Base-by-base conservation (phyloP, 305 asterid species). In the Plantago rigida region DNA sequence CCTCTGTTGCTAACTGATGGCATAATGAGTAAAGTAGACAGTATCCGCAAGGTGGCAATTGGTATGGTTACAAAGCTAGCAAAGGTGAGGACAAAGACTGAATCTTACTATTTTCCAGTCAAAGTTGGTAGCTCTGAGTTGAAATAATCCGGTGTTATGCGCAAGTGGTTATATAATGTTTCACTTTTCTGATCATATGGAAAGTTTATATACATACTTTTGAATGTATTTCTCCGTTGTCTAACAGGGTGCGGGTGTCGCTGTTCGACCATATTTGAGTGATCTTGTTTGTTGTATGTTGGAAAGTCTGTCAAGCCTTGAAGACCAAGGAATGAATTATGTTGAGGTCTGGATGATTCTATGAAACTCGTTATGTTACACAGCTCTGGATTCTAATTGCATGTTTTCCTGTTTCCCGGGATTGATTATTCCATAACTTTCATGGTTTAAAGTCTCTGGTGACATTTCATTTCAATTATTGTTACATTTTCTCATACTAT, bases 241-340 rank as follows among this genome's bases (percentile, higher is more conserved):
- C 47, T 73, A 41, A 53, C 81, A 92, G 99, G 95, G 94, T 72
- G 92, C 99, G 4, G 99, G 99, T 65, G 64, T 80, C 70, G 95
- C 97, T 47, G 83, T 92, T 61, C 97, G 91, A 60, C 94, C 99
- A 29, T 92, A 92, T 76, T 73, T 92, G 59, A 81, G 77, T 67
- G 99, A 92, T 67, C 94, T 92, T 47, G 99, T 86, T 46, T 88
- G 89, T 74, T 92, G 99, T 81, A 92, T 92, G 99, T 84, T 92
- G 76, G 99, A 92, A 82, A 92, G 99, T 78, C 77, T 92, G 69
- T 92, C 99, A 47, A 92, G 96, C 81, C 96, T 88, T 60, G 99
- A 92, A 80, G 99, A 92, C 80, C 99, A 89, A 73, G 97, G 97
- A 57, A 78, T 92, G 81, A 92, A 92, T 75, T 92, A 92, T 68